phyloP scores from a whole-genome alignment of 805 yeast species.

The Kuraishia molischiana region DNA sequence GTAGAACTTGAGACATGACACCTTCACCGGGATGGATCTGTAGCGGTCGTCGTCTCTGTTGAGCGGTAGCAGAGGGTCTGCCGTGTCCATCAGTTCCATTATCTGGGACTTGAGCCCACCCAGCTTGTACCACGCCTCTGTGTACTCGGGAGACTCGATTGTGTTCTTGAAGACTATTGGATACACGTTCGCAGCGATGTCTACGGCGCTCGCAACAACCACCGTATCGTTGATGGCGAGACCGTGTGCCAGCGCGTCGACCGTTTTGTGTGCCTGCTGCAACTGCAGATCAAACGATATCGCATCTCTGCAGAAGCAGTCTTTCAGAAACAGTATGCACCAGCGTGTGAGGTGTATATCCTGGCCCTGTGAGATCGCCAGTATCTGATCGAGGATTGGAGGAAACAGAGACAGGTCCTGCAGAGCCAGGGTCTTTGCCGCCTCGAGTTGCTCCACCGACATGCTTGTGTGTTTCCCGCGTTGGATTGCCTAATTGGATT shows the following conservation, averaged over 20 bases:
- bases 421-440: conserved; percentile 7
- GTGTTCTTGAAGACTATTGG: conserved; percentile 34
- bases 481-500: no score
- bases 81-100: conserved; percentile 49
- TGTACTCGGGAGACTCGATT: conserved; percentile 32
- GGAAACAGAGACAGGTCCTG: conserved; percentile 6
- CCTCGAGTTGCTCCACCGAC: not conserved
- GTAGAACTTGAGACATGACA: conserved; percentile 68
- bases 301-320: not conserved
- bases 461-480: no score
- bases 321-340: conserved; percentile 3
- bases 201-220: not conserved
- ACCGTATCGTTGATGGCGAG: not conserved
- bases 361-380: not conserved
- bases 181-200: conserved; percentile 17
- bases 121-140: conserved; percentile 45
- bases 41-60: conserved; percentile 39
- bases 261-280: not conserved
- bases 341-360: not conserved
- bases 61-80: conserved; percentile 41
- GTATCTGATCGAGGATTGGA: conserved; percentile 4
- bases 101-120: conserved; percentile 45
- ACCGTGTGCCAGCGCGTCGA: conserved; percentile 1
- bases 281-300: not conserved
- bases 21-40: conserved; percentile 46